Percentiles rank a stretch among this genome's conserved stretches.
Conservation (phyloP, 1,284 basidiomycete species). For the Lignosus rhinocerotis region DNA sequence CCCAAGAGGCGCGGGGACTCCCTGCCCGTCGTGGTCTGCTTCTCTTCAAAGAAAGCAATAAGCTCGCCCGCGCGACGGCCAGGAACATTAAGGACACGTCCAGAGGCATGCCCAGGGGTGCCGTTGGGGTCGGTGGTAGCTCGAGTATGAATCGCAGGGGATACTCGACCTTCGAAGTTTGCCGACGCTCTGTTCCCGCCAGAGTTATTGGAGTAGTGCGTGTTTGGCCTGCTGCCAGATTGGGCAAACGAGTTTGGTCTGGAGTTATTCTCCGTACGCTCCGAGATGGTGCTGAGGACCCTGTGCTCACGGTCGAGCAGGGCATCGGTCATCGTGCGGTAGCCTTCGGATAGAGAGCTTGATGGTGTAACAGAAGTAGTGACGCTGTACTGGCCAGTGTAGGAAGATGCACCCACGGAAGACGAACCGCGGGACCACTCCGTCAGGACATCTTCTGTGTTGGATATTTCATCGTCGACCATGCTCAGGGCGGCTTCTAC, state of each 20-base stretch:
- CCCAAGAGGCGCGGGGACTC: constrained; percentile 32
- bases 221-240: constrained; percentile 29
- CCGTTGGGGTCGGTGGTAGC: constrained; percentile 34
- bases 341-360: constrained; percentile 20
- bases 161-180: constrained; percentile 18
- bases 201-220: constrained; percentile 23
- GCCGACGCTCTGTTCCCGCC: constrained; percentile 30
- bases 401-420: constrained; percentile 26
- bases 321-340: constrained; percentile 22
- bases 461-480: constrained; percentile 63
- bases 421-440: constrained; percentile 49
- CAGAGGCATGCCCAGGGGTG: constrained; percentile 9
- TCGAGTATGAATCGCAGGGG: constrained; percentile 28
- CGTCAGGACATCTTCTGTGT: constrained; percentile 59
- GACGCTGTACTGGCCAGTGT: constrained; percentile 22
- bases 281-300: constrained; percentile 41
- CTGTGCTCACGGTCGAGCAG: constrained; percentile 27
- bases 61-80: constrained; percentile 65
- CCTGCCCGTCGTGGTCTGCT: constrained; percentile 34
- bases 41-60: constrained; percentile 74
- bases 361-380: constrained; percentile 20
- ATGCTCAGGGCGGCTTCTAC: constrained; percentile 67
- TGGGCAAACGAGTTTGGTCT: constrained; percentile 34
- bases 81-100: constrained; percentile 40
- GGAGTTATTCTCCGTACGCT: constrained; percentile 40